Conservation (phyloP, 176 grass and related monocot genomes). For the Calamus simplicifolius region DNA sequence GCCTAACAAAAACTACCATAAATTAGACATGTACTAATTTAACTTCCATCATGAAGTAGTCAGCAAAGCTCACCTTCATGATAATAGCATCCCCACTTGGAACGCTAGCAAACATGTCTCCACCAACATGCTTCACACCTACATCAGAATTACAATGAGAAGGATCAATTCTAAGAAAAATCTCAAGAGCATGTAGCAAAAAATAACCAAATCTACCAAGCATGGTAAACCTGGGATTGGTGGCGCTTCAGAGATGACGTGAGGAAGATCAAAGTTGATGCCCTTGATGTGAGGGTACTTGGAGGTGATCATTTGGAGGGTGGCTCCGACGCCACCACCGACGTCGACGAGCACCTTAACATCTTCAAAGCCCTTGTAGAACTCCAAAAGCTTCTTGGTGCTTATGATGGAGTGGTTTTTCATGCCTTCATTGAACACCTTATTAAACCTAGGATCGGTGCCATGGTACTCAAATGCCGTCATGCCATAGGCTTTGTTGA, state of each 20-base stretch:
- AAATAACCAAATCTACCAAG: no score
- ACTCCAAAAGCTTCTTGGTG: conserved; percentile 77
- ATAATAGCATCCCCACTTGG: conserved; percentile 75
- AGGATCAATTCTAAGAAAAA: no score
- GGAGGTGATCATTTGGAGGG: conserved; percentile 52
- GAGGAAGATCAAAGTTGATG: conserved; percentile 85
- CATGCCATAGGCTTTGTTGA: conserved; percentile 97
- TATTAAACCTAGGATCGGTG: conserved; percentile 75
- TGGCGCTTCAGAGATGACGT: conserved; percentile 91
- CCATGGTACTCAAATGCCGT: conserved; percentile 89
- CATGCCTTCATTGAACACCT: no score
- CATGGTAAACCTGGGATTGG: conserved; percentile 42
- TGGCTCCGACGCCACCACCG: conserved; percentile 87
- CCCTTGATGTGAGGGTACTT: conserved; percentile 38
- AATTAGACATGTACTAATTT: no score
- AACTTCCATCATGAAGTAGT: no score
- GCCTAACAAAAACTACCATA: no score
- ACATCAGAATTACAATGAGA: neutral
- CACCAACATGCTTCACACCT: conserved; percentile 67
- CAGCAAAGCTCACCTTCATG: conserved; percentile 48
- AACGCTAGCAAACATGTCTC: conserved; percentile 73
- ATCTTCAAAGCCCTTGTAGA: conserved; percentile 63
- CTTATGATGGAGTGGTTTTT: conserved; percentile 82
- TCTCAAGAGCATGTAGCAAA: no score
- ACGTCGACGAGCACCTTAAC: conserved; percentile 63